These are phyloP conservation scores for Xerocomellus dryophilus DNA, from an alignment of 768 basidiomycete species.

Conservation along the genomic window DNA sequence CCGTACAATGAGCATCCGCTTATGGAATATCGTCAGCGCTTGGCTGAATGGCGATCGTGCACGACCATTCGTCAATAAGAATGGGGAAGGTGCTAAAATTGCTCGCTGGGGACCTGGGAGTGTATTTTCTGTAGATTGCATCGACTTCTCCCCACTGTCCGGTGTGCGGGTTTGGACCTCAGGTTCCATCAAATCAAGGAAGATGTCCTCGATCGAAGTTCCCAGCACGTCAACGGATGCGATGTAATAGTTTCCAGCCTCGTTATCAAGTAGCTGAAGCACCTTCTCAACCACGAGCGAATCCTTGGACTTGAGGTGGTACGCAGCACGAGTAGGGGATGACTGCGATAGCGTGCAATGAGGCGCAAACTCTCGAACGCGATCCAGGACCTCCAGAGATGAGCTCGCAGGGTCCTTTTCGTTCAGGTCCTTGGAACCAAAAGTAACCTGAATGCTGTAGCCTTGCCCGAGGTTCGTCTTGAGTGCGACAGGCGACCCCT, in stretches of 20 bases:
- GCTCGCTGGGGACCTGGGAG: slow-evolving; percentile 3
- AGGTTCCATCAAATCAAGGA: slow-evolving; percentile 65
- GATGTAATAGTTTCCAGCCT: slow-evolving; percentile 39
- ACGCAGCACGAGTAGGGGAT: slow-evolving; percentile 45
- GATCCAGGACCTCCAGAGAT: slow-evolving; percentile 36
- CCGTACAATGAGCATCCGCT: slow-evolving; percentile 59
- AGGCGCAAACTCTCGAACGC: slow-evolving; percentile 46
- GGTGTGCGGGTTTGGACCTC: slow-evolving; percentile 7
- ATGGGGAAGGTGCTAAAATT: slow-evolving; percentile 2
- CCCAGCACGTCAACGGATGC: slow-evolving; percentile 64
- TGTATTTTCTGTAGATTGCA: slow-evolving; percentile 5
- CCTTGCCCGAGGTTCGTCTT: slow-evolving; percentile 72
- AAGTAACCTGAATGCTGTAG: slow-evolving; percentile 59
- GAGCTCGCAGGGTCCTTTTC: slow-evolving; percentile 18
- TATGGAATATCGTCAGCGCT: slow-evolving; percentile 70
- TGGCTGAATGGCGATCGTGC: slow-evolving; percentile 57
- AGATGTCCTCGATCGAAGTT: slow-evolving; percentile 79
- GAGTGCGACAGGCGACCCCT: slow-evolving; percentile 70
- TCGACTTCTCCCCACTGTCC: slow-evolving; percentile 30
- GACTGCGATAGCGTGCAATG: slow-evolving; percentile 40
- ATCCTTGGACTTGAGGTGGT: slow-evolving; percentile 63
- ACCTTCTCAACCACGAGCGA: slow-evolving; percentile 50
- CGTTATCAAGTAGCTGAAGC: slow-evolving; percentile 50
- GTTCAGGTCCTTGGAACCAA: slow-evolving; percentile 35
- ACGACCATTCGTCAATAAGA: slow-evolving; percentile 45